A percentile compares a stretch with the other conserved stretches of the same genome.
These are phyloP conservation scores for Sugiyamaella chiloensis DNA, from an alignment of 805 yeast genomes.

Conservation along the genomic window DNA sequence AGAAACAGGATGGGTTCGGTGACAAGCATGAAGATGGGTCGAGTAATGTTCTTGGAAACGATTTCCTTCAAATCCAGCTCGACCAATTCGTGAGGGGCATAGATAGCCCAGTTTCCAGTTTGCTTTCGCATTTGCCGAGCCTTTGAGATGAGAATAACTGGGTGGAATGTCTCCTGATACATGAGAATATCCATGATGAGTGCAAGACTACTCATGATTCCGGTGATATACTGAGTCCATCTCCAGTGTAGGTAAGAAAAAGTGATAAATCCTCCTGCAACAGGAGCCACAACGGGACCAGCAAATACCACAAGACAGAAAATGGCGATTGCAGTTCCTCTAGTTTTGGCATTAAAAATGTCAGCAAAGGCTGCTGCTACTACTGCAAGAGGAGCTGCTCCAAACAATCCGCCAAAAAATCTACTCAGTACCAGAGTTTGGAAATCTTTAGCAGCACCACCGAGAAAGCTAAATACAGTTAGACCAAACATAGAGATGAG, in stretches of 20 bases:
- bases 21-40: constrained; percentile 64
- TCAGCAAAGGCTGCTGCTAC: constrained; percentile 88
- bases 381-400: constrained; percentile 82
- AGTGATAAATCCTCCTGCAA: constrained; percentile 66
- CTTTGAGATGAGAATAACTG: constrained; percentile 56
- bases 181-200: constrained; percentile 40
- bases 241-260: constrained; percentile 68
- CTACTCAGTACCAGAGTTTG: constrained; percentile 76
- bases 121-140: constrained; percentile 59
- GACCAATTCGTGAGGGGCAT: constrained; percentile 68
- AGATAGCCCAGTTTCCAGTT: constrained; percentile 78
- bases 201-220: constrained; percentile 51
- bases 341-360: constrained; percentile 57
- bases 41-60: constrained; percentile 54
- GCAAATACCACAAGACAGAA: constrained; percentile 70
- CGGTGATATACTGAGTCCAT: constrained; percentile 74
- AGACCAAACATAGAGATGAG: constrained; percentile 55
- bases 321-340: constrained; percentile 76
- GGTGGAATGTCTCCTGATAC: constrained; percentile 63
- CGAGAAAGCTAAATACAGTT: constrained; percentile 62
- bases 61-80: constrained; percentile 57
- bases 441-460: constrained; percentile 72
- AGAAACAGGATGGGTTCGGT: constrained; percentile 68
- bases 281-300: constrained; percentile 81
- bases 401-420: constrained; percentile 75